A percentile compares a stretch with the other conserved stretches of the same genome.
These are phyloP conservation scores for Trichophaea hybrida DNA, from an alignment of 2,329 filamentous ascomycete genomes.

Conservation along the genomic window DNA sequence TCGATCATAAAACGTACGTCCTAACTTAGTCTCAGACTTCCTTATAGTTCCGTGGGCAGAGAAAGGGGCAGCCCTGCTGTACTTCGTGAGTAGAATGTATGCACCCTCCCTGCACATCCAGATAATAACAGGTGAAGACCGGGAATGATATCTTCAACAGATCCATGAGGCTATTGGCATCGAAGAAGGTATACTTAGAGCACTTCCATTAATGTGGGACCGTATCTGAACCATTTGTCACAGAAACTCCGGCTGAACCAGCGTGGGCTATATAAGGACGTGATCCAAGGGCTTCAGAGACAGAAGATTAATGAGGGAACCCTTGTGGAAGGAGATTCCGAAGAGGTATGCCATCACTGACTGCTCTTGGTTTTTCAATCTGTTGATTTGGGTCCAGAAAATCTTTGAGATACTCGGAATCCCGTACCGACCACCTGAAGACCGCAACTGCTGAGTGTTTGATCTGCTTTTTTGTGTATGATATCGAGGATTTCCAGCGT, in stretches of 20 bases:
- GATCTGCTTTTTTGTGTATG: no score
- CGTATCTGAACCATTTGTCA: neutral
- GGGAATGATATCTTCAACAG: slow-evolving; percentile 92
- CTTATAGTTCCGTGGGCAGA: slow-evolving; percentile 67
- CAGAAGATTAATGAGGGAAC: slow-evolving; percentile 51
- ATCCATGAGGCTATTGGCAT: slow-evolving; percentile 64
- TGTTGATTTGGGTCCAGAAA: slow-evolving; percentile 30
- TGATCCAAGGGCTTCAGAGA: slow-evolving; percentile 44
- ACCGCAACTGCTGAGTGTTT: slow-evolving; percentile 44
- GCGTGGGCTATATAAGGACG: slow-evolving; percentile 58
- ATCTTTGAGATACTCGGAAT: slow-evolving; percentile 75
- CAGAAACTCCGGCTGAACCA: slow-evolving; percentile 69
- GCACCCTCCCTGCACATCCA: neutral
- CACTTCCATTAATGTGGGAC: neutral
- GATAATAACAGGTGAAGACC: slow-evolving; percentile 35
- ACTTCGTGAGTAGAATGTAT: slow-evolving; percentile 43
- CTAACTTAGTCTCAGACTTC: slow-evolving; percentile 43
- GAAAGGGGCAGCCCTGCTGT: slow-evolving; percentile 74
- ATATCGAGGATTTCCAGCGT: neutral
- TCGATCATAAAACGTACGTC: neutral
- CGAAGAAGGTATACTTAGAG: slow-evolving; percentile 43
- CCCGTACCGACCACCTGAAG: slow-evolving; percentile 64
- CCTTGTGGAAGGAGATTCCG: slow-evolving; percentile 58
- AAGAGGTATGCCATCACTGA: slow-evolving; percentile 35
- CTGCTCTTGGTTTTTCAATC: neutral